Evolutionary conservation across 305 asterid species (phyloP).

Genomic region (Fraxinus velutina): DNA sequence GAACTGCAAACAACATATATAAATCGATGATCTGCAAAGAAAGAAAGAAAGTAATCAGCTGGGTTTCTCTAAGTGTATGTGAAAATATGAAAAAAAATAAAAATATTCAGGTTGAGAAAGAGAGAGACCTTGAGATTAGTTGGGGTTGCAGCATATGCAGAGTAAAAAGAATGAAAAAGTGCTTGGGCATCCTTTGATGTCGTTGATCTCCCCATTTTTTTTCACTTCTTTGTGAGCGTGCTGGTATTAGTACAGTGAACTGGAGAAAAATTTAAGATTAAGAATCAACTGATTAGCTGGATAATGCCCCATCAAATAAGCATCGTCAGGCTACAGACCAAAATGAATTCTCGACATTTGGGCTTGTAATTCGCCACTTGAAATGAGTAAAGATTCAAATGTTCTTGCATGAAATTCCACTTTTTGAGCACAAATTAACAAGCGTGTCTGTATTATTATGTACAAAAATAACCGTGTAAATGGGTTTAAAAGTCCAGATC

Average conservation of each 20-base stretch:
- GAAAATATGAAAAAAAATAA: background rate
- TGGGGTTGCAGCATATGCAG: slow-evolving; percentile 68
- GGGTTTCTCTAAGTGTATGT: background rate
- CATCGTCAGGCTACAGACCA: background rate
- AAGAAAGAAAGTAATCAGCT: background rate
- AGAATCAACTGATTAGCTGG: background rate
- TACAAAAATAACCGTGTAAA: background rate
- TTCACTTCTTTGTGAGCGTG: background rate
- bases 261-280: background rate
- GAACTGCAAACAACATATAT: slow-evolving; percentile 55
- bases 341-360: background rate
- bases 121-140: slow-evolving; percentile 60
- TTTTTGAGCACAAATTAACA: background rate
- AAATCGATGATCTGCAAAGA: slow-evolving; percentile 65
- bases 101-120: background rate
- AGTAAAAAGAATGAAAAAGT: slow-evolving; percentile 57
- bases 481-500: background rate
- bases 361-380: background rate
- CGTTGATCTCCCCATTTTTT: slow-evolving; percentile 57
- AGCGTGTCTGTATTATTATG: background rate
- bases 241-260: background rate
- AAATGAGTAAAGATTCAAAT: background rate
- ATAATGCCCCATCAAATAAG: background rate
- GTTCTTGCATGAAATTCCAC: background rate
- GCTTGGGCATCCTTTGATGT: slow-evolving; percentile 59